phyloP scores from a whole-genome alignment of 768 basidiomycete genomes.

The Podaxis rugospora region DNA sequence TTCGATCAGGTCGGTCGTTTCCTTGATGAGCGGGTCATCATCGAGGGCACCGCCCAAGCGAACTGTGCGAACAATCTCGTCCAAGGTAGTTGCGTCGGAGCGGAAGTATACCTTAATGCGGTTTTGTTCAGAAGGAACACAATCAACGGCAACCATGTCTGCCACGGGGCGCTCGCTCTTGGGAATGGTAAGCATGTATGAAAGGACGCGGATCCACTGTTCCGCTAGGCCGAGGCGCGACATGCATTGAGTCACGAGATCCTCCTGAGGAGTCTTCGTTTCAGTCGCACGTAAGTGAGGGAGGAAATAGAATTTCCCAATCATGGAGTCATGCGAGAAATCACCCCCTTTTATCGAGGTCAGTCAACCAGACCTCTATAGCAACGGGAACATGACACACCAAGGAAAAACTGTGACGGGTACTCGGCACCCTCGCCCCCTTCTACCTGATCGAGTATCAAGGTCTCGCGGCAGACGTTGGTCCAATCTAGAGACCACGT shows the following conservation, averaged over 20 bases:
- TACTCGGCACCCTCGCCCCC: not conserved
- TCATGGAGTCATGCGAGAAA: constrained; percentile 13
- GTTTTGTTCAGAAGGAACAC: constrained; percentile 13
- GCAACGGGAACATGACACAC: constrained; percentile 2
- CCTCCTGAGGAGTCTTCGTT: constrained; percentile 8
- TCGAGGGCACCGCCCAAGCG: constrained; percentile 14
- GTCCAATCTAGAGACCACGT: constrained; percentile 15
- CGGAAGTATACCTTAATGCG: constrained; percentile 17
- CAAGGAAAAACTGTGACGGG: constrained; percentile 15
- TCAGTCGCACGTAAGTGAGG: constrained; percentile 11
- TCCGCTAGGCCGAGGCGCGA: constrained; percentile 6
- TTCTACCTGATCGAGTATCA: constrained; percentile 8
- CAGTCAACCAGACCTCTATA: not conserved
- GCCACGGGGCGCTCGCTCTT: constrained; percentile 1
- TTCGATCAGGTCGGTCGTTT: constrained; percentile 12
- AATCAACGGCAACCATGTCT: constrained; percentile 17
- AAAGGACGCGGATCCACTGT: constrained; percentile 11
- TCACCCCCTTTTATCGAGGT: constrained; percentile 9
- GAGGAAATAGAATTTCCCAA: constrained; percentile 17
- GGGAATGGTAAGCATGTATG: constrained; percentile 12
- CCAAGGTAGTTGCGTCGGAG: constrained; percentile 12
- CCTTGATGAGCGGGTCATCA: constrained; percentile 10
- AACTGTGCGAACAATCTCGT: constrained; percentile 10
- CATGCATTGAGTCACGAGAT: constrained; percentile 13
- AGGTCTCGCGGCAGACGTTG: constrained; percentile 13